Evolutionary conservation across 2,329 filamentous ascomycete genomes (phyloP).

Genomic region (Exophiala sp.): DNA sequence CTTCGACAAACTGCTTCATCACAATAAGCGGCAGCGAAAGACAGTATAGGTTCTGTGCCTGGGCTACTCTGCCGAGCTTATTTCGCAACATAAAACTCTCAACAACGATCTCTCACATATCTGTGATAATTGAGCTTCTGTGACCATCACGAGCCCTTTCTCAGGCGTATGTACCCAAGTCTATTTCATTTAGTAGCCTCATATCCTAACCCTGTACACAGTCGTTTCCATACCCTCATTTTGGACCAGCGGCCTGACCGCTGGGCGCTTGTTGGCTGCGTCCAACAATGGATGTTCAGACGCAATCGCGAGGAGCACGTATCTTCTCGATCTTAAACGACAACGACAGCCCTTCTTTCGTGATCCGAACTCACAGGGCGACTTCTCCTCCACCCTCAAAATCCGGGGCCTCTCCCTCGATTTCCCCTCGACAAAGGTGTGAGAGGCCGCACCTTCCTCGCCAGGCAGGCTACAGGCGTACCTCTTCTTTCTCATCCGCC

Average conservation of each 20-base stretch:
- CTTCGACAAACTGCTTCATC: background rate
- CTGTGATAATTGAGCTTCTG: background rate
- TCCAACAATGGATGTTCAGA: conserved; percentile 31
- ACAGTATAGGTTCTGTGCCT: background rate
- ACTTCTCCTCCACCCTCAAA: conserved; percentile 19
- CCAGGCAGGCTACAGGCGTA: conserved; percentile 22
- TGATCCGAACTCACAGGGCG: conserved; percentile 35
- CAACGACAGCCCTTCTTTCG: conserved; percentile 46
- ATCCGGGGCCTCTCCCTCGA: conserved; percentile 11
- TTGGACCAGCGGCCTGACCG: conserved; percentile 26
- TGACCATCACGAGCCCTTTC: background rate
- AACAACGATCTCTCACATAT: background rate
- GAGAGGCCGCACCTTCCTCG: conserved; percentile 23
- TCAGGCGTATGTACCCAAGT: conserved; percentile 14
- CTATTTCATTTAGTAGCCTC: background rate
- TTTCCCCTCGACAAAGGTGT: conserved; percentile 16
- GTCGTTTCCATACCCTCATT: conserved; percentile 15
- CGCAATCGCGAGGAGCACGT: conserved; percentile 27
- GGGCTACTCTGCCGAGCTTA: background rate
- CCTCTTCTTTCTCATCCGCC: conserved; percentile 26
- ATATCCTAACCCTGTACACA: conserved; percentile 6
- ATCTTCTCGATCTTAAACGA: conserved; percentile 45
- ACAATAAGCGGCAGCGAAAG: no score
- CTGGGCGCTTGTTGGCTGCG: conserved; percentile 23
- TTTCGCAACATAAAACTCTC: background rate